Evolutionary conservation across 1,139 yeast genomes (phyloP).

Genomic region (Blastobotrys apis): DNA sequence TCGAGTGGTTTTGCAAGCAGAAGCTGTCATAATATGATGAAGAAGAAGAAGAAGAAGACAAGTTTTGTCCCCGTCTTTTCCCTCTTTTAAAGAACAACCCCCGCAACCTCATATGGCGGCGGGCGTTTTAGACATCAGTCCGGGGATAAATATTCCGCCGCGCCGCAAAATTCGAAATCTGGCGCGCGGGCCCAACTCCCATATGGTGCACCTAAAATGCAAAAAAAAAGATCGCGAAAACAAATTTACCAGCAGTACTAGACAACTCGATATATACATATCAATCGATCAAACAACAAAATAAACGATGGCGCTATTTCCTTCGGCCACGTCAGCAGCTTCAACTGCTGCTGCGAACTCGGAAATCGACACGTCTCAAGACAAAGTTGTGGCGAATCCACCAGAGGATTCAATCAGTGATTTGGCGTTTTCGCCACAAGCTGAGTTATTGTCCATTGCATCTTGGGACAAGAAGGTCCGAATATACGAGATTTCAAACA

Average conservation of each 20-base stretch:
- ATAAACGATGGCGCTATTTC: constrained; percentile 23
- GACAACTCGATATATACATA: no score
- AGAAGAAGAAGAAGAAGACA: no score
- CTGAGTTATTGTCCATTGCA: constrained; percentile 72
- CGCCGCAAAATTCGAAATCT: no score
- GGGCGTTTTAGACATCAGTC: no score
- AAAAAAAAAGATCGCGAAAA: background rate
- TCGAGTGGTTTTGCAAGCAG: background rate
- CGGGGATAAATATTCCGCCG: no score
- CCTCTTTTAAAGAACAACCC: no score
- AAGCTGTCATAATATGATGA: constrained; percentile 1
- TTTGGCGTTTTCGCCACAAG: constrained; percentile 86
- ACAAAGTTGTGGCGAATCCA: constrained; percentile 71
- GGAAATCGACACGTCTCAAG: constrained; percentile 69
- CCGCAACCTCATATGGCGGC: no score
- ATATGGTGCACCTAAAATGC: no score
- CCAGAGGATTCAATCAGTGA: constrained; percentile 94
- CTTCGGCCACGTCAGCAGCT: constrained; percentile 24
- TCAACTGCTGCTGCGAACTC: constrained; percentile 31
- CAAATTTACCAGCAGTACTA: background rate
- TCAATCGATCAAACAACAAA: background rate
- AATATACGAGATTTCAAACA: constrained; percentile 76
- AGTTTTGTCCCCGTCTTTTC: no score
- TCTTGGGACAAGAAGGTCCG: constrained; percentile 97
- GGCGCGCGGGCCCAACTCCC: no score